A percentile compares a stretch with the other conserved stretches of the same genome.
Evolutionary conservation across 2,329 filamentous ascomycete genomes (phyloP).

Genomic region (Cercospora zeina): DNA sequence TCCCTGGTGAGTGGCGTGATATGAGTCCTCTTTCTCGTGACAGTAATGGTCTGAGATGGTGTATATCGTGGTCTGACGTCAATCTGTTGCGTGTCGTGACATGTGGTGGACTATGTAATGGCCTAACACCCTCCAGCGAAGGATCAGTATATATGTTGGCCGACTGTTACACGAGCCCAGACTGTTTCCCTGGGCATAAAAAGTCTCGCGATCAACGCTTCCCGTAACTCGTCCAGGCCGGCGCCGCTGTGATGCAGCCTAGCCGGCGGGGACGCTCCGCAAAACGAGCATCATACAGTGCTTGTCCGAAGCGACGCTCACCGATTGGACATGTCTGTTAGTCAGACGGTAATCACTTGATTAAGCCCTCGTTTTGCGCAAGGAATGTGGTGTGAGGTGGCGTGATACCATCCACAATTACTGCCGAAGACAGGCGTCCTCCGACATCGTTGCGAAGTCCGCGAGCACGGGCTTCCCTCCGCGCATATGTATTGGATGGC

Average conservation of each 20-base stretch:
- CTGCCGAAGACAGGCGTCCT: conserved; percentile 8
- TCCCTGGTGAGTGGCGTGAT: background rate
- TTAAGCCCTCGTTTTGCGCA: conserved; percentile 17
- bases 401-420: conserved; percentile 8
- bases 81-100: conserved; percentile 10
- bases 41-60: background rate
- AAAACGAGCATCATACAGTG: conserved; percentile 16
- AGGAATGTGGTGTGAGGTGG: conserved; percentile 21
- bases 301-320: background rate
- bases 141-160: conserved; percentile 23
- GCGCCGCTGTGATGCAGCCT: conserved; percentile 17
- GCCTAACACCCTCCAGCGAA: conserved; percentile 16
- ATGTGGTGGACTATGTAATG: conserved; percentile 17
- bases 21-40: background rate
- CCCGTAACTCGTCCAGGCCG: conserved; percentile 13
- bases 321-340: conserved; percentile 14
- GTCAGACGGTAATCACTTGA: conserved; percentile 19
- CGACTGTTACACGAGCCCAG: conserved; percentile 16
- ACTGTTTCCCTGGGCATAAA: conserved; percentile 5
- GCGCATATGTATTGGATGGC: conserved; percentile 2
- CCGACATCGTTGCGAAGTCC: conserved; percentile 10
- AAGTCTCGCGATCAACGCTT: conserved; percentile 20
- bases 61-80: background rate
- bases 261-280: conserved; percentile 17
- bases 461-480: background rate